Percentiles rank a stretch among this genome's conserved stretches.
Conservation (phyloP, 2,329 filamentous ascomycete genomes). For the Botryotinia globosa region DNA sequence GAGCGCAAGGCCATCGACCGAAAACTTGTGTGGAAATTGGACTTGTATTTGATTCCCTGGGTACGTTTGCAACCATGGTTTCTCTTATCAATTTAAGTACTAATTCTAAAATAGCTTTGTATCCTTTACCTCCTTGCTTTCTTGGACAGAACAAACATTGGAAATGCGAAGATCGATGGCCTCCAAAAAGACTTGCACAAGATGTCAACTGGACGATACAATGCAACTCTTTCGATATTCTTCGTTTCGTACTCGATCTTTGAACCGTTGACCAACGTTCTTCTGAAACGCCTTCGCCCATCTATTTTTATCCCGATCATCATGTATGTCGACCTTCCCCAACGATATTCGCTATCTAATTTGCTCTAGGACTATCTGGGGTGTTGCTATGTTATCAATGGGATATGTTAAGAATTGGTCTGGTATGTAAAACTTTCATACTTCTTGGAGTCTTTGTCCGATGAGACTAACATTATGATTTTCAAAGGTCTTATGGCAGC, state of each 20-base stretch:
- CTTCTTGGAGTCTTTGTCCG: background rate
- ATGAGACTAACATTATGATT: background rate
- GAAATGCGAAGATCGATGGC: constrained; percentile 64
- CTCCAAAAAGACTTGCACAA: constrained; percentile 56
- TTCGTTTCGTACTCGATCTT: constrained; percentile 82
- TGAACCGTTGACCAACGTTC: constrained; percentile 70
- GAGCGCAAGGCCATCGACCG: constrained; percentile 60
- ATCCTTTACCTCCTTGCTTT: constrained; percentile 75
- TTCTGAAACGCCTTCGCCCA: constrained; percentile 69
- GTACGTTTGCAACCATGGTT: constrained; percentile 27
- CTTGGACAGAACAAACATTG: constrained; percentile 76
- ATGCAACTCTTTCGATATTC: constrained; percentile 74
- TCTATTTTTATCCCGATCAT: constrained; percentile 79
- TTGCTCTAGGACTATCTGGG: constrained; percentile 56
- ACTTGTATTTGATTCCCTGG: constrained; percentile 60
- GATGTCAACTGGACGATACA: constrained; percentile 66
- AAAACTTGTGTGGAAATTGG: constrained; percentile 60
- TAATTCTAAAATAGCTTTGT: constrained; percentile 49
- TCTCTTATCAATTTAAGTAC: background rate
- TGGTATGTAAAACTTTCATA: constrained; percentile 9
- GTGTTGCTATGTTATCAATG: constrained; percentile 60
- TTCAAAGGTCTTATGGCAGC: constrained; percentile 31
- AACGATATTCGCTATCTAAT: constrained; percentile 6
- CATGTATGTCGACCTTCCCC: constrained; percentile 55
- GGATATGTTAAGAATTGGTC: constrained; percentile 37